Evolutionary conservation across 1,284 basidiomycete genomes (phyloP).

Genomic region (Albatrellus sp.): DNA sequence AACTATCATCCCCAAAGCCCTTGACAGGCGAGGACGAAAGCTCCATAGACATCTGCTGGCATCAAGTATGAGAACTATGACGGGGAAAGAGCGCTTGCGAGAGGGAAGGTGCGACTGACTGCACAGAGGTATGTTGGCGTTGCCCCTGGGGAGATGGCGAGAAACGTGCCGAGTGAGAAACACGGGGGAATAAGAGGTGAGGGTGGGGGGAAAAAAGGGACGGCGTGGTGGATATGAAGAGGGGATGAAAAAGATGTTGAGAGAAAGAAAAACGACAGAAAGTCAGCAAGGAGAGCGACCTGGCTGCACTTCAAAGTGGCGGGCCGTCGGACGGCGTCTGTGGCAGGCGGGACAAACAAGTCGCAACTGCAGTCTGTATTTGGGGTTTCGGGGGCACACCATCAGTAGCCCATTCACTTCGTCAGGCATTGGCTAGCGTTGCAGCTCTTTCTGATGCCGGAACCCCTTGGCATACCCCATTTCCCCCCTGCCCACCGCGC

Average conservation of each 20-base stretch:
- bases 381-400: too few species aligned
- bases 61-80: background rate
- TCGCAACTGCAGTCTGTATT: too few species aligned
- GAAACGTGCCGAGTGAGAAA: background rate
- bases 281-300: too few species aligned
- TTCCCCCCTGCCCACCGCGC: too few species aligned
- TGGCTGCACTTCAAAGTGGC: too few species aligned
- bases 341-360: too few species aligned
- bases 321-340: too few species aligned
- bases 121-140: background rate
- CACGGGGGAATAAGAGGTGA: background rate
- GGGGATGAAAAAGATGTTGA: background rate
- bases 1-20: conserved; percentile 5
- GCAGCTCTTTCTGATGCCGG: too few species aligned
- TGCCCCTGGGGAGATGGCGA: background rate
- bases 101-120: background rate
- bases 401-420: too few species aligned
- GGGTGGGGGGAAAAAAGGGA: background rate
- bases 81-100: background rate
- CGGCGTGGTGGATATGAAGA: background rate
- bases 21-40: conserved; percentile 7
- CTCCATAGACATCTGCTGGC: conserved; percentile 7
- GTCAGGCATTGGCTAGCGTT: too few species aligned
- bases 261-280: background rate
- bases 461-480: too few species aligned